Percentiles rank a stretch among this genome's conserved stretches.
Conservation (phyloP, 441 rosid species). For the Populus hybrid region DNA sequence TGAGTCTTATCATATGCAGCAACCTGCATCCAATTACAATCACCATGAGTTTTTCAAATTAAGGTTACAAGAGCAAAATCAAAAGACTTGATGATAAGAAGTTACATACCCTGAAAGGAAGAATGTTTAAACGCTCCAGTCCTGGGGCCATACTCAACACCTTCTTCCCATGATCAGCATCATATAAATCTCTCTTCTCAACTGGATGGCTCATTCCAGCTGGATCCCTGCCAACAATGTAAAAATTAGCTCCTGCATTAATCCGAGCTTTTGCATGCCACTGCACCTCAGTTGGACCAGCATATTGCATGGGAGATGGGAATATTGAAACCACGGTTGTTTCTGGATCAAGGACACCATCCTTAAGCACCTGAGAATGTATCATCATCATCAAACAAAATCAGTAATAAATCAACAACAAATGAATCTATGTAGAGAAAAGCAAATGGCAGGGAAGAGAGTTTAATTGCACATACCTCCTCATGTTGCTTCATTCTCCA, state of each 20-base stretch:
- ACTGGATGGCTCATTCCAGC: conserved; percentile 97
- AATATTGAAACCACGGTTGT: conserved; percentile 93
- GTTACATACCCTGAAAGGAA: conserved; percentile 76
- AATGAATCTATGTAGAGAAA: not conserved
- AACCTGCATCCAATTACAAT: conserved; percentile 44
- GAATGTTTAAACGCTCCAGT: conserved; percentile 86
- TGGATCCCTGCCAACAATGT: conserved; percentile 96
- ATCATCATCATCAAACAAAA: conserved; percentile 7
- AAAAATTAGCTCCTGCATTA: conserved; percentile 96
- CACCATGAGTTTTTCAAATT: not conserved
- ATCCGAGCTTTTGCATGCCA: conserved; percentile 99
- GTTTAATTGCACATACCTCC: conserved; percentile 45
- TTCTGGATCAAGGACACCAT: conserved; percentile 95
- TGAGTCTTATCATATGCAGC: conserved; percentile 96
- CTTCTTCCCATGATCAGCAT: conserved; percentile 96
- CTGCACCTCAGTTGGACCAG: conserved; percentile 98
- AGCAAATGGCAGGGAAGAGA: not conserved
- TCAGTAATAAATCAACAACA: conserved; percentile 7
- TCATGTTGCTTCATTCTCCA: conserved; percentile 97
- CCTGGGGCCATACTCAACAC: conserved; percentile 96
- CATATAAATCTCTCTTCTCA: conserved; percentile 88
- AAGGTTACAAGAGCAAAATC: not conserved
- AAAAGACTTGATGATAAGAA: not conserved
- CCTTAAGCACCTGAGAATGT: conserved; percentile 75
- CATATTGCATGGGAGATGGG: conserved; percentile 98